Conservation (phyloP, 768 basidiomycete species). For the Boletus eberwhitei region DNA sequence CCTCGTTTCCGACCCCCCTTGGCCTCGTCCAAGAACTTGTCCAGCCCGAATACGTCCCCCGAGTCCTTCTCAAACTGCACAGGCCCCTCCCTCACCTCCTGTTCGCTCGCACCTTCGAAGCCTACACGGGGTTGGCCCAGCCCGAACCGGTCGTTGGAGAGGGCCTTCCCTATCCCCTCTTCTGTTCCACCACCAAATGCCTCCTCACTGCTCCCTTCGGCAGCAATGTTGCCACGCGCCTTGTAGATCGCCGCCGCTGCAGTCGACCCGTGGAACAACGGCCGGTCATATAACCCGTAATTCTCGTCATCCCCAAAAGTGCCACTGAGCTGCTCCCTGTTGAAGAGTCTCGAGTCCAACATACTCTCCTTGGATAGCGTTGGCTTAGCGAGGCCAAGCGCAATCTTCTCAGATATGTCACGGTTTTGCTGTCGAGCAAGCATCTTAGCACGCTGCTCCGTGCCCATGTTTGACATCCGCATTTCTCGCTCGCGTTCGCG, state of each 20-base stretch:
- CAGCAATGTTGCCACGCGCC: slow-evolving; percentile 79
- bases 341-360: slow-evolving; percentile 96
- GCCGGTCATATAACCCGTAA: slow-evolving; percentile 94
- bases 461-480: slow-evolving; percentile 99
- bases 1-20: slow-evolving; percentile 93
- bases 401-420: slow-evolving; percentile 99
- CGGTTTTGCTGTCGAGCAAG: slow-evolving; percentile 95
- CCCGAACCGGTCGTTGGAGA: slow-evolving; percentile 92
- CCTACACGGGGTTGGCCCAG: slow-evolving; percentile 81
- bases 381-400: slow-evolving; percentile 95
- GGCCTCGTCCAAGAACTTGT: slow-evolving; percentile 96
- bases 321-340: slow-evolving; percentile 82
- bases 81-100: slow-evolving; percentile 86
- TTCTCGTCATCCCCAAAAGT: slow-evolving; percentile 88
- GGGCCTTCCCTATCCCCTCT: slow-evolving; percentile 86
- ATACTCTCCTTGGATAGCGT: slow-evolving; percentile 95
- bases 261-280: slow-evolving; percentile 92
- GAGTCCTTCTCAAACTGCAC: slow-evolving; percentile 99
- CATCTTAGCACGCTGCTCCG: slow-evolving; percentile 93
- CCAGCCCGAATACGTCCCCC: slow-evolving; percentile 93
- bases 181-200: slow-evolving; percentile 93
- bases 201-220: slow-evolving; percentile 74
- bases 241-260: slow-evolving; percentile 99
- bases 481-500: slow-evolving; percentile 94
- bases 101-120: slow-evolving; percentile 87